Base-by-base conservation (phyloP, 192 early-diverging fungal species). In the Podila horticola region DNA sequence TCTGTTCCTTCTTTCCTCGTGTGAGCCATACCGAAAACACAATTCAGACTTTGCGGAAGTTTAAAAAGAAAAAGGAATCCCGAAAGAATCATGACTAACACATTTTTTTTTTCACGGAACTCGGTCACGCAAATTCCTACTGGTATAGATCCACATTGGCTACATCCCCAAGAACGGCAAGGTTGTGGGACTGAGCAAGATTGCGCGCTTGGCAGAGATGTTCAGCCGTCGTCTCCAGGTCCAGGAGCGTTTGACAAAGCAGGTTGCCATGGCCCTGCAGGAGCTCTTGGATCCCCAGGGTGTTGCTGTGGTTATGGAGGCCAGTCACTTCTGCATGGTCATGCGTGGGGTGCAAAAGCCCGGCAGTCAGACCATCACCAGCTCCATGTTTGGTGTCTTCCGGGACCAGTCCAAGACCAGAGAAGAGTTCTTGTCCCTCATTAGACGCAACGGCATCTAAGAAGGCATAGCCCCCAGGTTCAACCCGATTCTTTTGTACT, bases 181-280 rank as follows among this genome's bases (percentile, higher is more conserved):
- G 52, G 98, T 99, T 15, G 88, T 99, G 45, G 98, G 98, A 28
- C 86, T 99, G 50, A 94, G 92, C 86, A 99, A 99, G 83, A 88
- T 99, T 71, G 98, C 98, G 26, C 92, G 98, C 29, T 94, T 99
- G 70, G 97, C 98, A 22, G 98, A 99, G 83, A 97, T 99, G 96
- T 97, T 99, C 82, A 91, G 92, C 60, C 92, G 97, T 66, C 86
- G 98, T 60, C 86, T 99, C 63, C 97, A 99, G 87, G 93, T 98
- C 6, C 98, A 99, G 87, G 98, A 99, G 74, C 91, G 98, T 15
- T 84, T 99, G 66, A 99, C 98, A 28, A 99, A 99, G 87, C 98
- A 99, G 79, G 92, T 99, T 58, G 97, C 97, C 3, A 86, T 92
- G 50, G 91, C 97, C 12, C 83, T 99, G 41, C 88, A 95, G 84